phyloP scores from a whole-genome alignment of 805 yeast species.

The Cyberlindnera lachancei region DNA sequence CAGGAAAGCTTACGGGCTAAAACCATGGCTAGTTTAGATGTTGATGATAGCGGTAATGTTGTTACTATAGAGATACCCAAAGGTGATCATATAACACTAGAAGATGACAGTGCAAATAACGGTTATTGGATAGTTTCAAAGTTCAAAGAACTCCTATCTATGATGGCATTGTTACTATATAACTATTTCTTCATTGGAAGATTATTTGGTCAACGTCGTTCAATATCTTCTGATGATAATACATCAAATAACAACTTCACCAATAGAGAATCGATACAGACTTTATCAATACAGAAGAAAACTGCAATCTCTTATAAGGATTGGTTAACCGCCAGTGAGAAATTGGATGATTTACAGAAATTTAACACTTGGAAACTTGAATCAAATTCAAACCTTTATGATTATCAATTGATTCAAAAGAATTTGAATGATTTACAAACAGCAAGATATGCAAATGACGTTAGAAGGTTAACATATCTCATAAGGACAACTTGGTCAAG shows the following conservation, averaged over 20 bases:
- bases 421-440: constrained; percentile 47
- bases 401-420: constrained; percentile 50
- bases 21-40: too few species aligned
- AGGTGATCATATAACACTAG: too few species aligned
- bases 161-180: too few species aligned
- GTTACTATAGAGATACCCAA: constrained; percentile 2
- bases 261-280: constrained; percentile 30
- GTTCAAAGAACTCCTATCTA: too few species aligned
- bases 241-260: constrained; percentile 14
- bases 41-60: constrained; percentile 3
- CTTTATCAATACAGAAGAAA: constrained; percentile 35
- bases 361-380: constrained; percentile 67
- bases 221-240: too few species aligned
- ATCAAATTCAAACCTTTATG: constrained; percentile 61
- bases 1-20: too few species aligned
- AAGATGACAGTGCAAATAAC: too few species aligned
- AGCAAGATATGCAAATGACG: constrained; percentile 54
- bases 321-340: constrained; percentile 61
- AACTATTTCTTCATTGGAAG: too few species aligned
- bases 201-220: too few species aligned
- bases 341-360: constrained; percentile 58
- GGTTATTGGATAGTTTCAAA: too few species aligned
- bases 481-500: constrained; percentile 82
- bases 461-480: constrained; percentile 54
- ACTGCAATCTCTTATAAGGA: constrained; percentile 45